These are phyloP conservation scores for Chlamydomonas schloesseri DNA, from an alignment of 139 green algal genomes.

Conservation along the genomic window DNA sequence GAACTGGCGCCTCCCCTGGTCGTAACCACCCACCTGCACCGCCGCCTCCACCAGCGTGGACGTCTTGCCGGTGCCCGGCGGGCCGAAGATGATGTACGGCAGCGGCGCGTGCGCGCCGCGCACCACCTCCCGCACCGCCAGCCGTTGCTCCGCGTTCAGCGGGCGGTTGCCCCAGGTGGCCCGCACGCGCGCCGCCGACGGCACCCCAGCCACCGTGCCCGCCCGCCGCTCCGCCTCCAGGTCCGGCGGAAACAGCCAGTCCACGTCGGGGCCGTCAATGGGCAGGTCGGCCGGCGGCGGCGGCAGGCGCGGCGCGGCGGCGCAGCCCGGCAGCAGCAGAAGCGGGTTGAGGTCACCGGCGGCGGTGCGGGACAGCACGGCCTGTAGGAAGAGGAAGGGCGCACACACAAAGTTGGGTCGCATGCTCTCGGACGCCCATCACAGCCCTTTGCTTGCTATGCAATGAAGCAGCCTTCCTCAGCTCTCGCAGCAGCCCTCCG, in stretches of 20 bases:
- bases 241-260: background rate
- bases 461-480: too few relatives aligned
- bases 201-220: too few relatives aligned
- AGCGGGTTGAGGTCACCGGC: slow-evolving; percentile 5
- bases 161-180: background rate
- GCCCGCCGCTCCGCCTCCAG: too few relatives aligned
- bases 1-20: background rate
- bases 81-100: slow-evolving; percentile 61
- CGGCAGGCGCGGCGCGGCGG: background rate
- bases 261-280: background rate
- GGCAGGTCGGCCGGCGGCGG: background rate
- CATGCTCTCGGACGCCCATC: too few relatives aligned
- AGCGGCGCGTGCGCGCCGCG: slow-evolving; percentile 21
- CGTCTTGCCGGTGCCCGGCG: slow-evolving; percentile 63
- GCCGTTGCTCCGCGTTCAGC: slow-evolving; percentile 54
- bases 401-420: too few relatives aligned
- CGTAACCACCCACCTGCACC: slow-evolving; percentile 44
- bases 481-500: too few relatives aligned
- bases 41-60: slow-evolving; percentile 59
- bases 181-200: background rate
- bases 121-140: slow-evolving; percentile 46
- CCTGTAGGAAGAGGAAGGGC: background rate
- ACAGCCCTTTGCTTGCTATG: too few relatives aligned
- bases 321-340: background rate
- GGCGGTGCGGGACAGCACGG: background rate